Evolutionary conservation across 1,284 basidiomycete genomes (phyloP), one percentile per base, ranked within the genome.

Genomic region (Mycena citricolor): DNA sequence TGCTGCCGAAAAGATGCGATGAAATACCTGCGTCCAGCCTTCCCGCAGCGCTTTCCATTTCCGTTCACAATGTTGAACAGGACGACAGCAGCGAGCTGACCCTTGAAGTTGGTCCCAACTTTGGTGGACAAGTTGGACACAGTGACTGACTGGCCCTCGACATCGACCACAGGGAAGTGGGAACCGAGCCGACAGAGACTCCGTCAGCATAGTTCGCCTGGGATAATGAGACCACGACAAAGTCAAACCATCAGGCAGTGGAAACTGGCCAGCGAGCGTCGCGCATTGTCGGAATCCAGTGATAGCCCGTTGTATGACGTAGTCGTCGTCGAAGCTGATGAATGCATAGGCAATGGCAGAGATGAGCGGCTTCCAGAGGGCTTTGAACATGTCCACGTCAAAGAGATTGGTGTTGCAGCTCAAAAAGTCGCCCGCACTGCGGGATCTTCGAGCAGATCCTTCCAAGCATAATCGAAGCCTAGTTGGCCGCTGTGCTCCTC

Each of bases 381-480:
- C 68, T 59, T 81, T 86, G 75, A 99, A 99, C 86, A 99, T 95
- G 41, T 88, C 83, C 22, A 83, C 72, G 68, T 99, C 97, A 61
- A 97, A 97, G 1, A 75, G 62, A 21, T 79, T 61, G 0, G 91
- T 82, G 59, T 91, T 88, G 69, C 85, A 90, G 31, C 82, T 77
- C 64, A 93, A 77, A 59, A 92, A 79, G 26, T 79, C 72, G 34
- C 90, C 90, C 44, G 90, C 80, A 53, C 84, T 81, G 31, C 89
- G 77, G 32, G 94, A 85, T 26, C 94, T 81, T 85, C 69, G 37
- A 98, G 76, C 21, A 99, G 72, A 57, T 97, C 93, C 64, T 98
- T 98, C 97, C 97, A 99, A 5, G 95, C 92, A 61, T 97, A 98
- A 58, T 99, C 97, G 62, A 99, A 99, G 1, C 97, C 97, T 28